Base-by-base conservation (phyloP, 768 basidiomycete genomes). In the Cystobasidium tubakii region DNA sequence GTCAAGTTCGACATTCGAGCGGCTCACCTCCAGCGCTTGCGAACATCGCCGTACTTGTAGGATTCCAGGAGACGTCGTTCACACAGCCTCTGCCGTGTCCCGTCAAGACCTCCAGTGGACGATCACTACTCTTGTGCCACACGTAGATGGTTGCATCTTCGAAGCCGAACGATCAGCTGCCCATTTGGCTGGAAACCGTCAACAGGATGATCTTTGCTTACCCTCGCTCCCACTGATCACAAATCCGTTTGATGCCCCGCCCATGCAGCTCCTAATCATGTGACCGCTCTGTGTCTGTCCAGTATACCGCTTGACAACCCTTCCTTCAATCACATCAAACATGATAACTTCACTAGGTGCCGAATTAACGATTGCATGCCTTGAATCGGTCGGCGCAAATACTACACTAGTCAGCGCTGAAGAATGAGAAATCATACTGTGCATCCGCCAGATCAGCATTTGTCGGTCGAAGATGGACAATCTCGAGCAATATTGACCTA, bases 21-120 rank as follows among this genome's bases (percentile, higher is more conserved):
- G 17, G 27, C 66, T 54, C 44, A 67, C 66, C 66, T 54, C 92
- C 92, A 81, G 92, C 96, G 53, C 91, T 92, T 36, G 96, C 96
- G 82, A 98, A 97, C 88, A 97, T 90, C 73, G 88, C 87, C 77
- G 88, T 86, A 79, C 92, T 89, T 63, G 84, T 84, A 23, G 92
- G 92, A 81, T 96, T 94, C 96, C 96, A 99, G 42, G 93, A 89
- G 19, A 98, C 94, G 17, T 90, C 88, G 81, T 97, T 99, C 75
- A 99, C 94, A 75, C 89, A 90, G 46, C 92, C 93, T 73, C 83
- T 83, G n/a, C 87, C 88, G 78, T 98, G 95, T 0, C 96, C 96
- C 1, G 86, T 81, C 1, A 99, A 85, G n/a, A 88, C 85, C 81
- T 96, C 92, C n/a, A 98, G 84, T 54, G 94, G 84, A 1, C 85